Base-by-base conservation (phyloP, 2,329 filamentous ascomycete genomes). In the Beauveria medogensis region DNA sequence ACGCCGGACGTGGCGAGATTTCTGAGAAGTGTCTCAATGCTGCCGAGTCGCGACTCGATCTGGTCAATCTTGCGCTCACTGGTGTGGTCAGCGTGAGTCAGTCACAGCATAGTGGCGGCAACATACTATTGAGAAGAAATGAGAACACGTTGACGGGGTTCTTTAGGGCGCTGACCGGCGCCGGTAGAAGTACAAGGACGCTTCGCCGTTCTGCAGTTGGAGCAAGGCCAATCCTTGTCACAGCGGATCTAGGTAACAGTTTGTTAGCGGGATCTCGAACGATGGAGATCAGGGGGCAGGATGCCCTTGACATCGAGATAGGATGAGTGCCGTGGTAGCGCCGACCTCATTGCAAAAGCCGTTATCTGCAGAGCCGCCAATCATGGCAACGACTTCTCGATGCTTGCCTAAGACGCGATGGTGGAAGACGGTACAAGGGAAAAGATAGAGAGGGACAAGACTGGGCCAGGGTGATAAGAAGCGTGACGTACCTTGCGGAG, bases 121-220 rank as follows among this genome's bases (percentile, higher is more conserved):
- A 74, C 80, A 65, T 71, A 84, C 82, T 85, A 85, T 77, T 84
- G 82, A 48, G 80, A 82, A 2, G 82, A 84, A 62, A 85, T 84
- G 64, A 85, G 73, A 44, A 85, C 82, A 57, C 82, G 74, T 66
- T 84, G 81, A 46, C 81, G 75, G 50, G 75, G 72, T 67, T 84
- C 81, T 67, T 80, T 82, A 28, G 80, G 79, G 62, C 80, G 78
- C 66, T 84, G 81, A 8, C 79, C 79, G 14, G 75, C 72, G 3
- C 82, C 81, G 0, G 80, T 82, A 5, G 80, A 84, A 62, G 79
- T 82, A 67, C 82, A 85, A 14, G 74, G 67, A 9, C 82, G 75
- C 63, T 78, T 79, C 30, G 81, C 79, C 26, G 77, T 81, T 40
- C 78, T 77, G 66, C 82, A 85, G 66, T 84, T 84, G 57, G 81